A percentile compares a stretch with the other conserved stretches of the same genome.
Conservation (phyloP, 1,139 yeast species). For the Lodderomyces metapsilosis region DNA sequence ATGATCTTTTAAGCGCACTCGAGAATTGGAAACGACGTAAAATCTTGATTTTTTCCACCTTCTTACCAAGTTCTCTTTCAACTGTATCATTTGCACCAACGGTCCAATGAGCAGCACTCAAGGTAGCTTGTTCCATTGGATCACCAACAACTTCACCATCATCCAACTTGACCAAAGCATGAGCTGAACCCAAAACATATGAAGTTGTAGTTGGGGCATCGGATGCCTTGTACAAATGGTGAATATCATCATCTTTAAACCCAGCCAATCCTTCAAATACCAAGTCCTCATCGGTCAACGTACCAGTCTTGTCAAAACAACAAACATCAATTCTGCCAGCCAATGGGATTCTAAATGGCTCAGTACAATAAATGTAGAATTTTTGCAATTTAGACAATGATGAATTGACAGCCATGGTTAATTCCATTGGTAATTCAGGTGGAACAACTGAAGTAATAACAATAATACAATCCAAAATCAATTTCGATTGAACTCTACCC, state of each 20-base stretch:
- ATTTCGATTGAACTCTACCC: slow-evolving; percentile 93
- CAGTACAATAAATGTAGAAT: slow-evolving; percentile 91
- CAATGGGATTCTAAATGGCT: slow-evolving; percentile 95
- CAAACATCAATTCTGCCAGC: slow-evolving; percentile 99
- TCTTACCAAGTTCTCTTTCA: slow-evolving; percentile 41
- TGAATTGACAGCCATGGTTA: slow-evolving; percentile 95
- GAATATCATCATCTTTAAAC: slow-evolving; percentile 52
- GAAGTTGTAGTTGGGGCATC: slow-evolving; percentile 66
- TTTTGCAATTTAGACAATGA: slow-evolving; percentile 87
- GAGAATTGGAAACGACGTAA: slow-evolving; percentile 96
- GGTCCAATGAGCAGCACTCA: slow-evolving; percentile 83
- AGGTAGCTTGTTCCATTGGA: slow-evolving; percentile 97
- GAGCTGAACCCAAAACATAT: slow-evolving; percentile 88
- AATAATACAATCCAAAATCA: slow-evolving; percentile 91
- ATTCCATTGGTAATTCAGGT: slow-evolving; percentile 98
- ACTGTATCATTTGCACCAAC: slow-evolving; percentile 74
- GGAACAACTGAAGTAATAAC: slow-evolving; percentile 98
- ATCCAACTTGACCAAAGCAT: slow-evolving; percentile 88
- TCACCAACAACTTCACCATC: slow-evolving; percentile 98
- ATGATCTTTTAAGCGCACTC: slow-evolving; percentile 90
- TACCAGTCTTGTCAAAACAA: slow-evolving; percentile 98
- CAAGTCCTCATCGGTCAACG: slow-evolving; percentile 94
- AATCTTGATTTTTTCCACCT: slow-evolving; percentile 60
- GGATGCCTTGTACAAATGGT: slow-evolving; percentile 56
- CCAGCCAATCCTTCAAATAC: slow-evolving; percentile 97